phyloP scores from a whole-genome alignment of 2,329 filamentous ascomycete species.

The Exutisphaerella laricina region DNA sequence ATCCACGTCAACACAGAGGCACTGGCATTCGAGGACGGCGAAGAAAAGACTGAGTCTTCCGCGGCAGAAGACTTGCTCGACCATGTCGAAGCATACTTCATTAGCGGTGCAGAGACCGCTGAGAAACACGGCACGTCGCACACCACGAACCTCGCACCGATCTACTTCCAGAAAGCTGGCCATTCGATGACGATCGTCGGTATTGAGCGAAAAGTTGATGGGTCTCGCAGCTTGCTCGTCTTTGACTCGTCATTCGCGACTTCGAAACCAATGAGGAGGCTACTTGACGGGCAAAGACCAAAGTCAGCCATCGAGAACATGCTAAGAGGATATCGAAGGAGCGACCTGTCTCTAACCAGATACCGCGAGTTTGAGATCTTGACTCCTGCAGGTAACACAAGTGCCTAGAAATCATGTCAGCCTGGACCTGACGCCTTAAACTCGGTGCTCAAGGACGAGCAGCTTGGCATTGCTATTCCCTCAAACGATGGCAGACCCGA shows the following conservation, averaged over 20 bases:
- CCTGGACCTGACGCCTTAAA: no score
- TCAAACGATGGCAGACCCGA: no score
- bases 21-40: conserved; percentile 34
- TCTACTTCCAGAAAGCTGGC: conserved; percentile 86
- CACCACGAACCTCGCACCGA: conserved; percentile 67
- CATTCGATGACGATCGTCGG: conserved; percentile 91
- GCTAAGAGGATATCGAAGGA: conserved; percentile 69
- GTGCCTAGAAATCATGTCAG: no score
- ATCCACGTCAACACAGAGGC: conserved; percentile 54
- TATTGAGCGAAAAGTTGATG: conserved; percentile 63
- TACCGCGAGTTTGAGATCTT: conserved; percentile 68
- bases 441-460: no score
- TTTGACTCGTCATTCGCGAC: conserved; percentile 84
- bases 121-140: conserved; percentile 57
- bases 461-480: no score
- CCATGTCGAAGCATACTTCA: conserved; percentile 70
- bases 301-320: conserved; percentile 42
- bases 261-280: conserved; percentile 55
- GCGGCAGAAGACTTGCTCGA: conserved; percentile 54
- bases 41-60: conserved; percentile 44
- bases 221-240: conserved; percentile 65
- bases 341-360: conserved; percentile 59
- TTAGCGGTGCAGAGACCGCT: conserved; percentile 43
- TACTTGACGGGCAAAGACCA: conserved; percentile 46
- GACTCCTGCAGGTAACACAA: no score